These are phyloP conservation scores for Monilinia fructigena DNA, from an alignment of 2,329 filamentous ascomycete genomes.

Conservation along the genomic window DNA sequence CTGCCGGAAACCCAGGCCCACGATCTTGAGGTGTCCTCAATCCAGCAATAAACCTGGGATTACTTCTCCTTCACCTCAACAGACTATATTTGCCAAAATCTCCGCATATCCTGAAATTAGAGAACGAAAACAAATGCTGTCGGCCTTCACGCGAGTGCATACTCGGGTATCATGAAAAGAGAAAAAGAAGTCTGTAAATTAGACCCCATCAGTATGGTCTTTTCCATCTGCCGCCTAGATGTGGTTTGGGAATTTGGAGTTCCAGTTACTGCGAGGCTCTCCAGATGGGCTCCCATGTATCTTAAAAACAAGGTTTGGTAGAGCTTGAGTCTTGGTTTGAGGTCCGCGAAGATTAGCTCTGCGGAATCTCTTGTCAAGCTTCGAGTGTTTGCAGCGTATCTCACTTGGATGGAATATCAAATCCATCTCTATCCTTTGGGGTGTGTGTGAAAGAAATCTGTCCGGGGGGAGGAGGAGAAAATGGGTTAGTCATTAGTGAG, in stretches of 20 bases:
- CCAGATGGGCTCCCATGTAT: too few relatives aligned
- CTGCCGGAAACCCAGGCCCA: background rate
- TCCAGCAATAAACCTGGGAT: background rate
- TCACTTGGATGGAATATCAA: background rate
- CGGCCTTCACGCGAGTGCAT: too few relatives aligned
- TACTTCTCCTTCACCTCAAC: background rate
- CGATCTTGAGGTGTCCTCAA: background rate
- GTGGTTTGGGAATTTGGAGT: background rate
- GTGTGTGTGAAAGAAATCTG: background rate
- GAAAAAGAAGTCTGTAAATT: background rate
- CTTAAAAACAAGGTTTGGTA: too few relatives aligned
- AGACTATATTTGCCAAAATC: background rate
- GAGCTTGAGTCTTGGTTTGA: background rate
- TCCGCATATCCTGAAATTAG: background rate
- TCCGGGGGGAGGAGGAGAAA: background rate
- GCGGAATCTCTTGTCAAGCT: too few relatives aligned
- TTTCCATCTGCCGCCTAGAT: background rate
- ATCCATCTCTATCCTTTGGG: background rate
- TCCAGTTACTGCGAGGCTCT: background rate
- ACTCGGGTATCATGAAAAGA: background rate
- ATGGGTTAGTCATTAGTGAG: background rate
- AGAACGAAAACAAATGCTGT: background rate
- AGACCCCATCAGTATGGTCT: background rate
- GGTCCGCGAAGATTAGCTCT: background rate
- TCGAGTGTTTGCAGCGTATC: too few relatives aligned